Evolutionary conservation across 2,329 filamentous ascomycete species (phyloP), one percentile per base, ranked within the genome.

Genomic region (Aspergillus piperis): DNA sequence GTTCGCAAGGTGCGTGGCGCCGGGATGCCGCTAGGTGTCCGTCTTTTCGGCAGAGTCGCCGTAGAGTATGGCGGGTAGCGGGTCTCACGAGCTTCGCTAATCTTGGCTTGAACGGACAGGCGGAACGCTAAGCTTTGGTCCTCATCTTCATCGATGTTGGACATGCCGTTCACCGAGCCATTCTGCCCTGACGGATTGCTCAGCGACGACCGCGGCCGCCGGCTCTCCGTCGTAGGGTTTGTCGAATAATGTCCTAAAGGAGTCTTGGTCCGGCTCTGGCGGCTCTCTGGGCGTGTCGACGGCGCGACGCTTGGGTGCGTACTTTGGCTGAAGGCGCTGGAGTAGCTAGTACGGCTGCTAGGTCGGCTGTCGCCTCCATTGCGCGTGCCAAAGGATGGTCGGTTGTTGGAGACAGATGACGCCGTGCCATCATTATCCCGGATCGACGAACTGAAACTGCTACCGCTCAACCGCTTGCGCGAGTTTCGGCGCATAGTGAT

Each of bases 191-290:
- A 70, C 21, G 77, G 76, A 63, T 85, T 87, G 57, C 88, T 86
- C 65, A 93, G 80, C 13, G 90, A 92, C 53, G 88, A 91, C 53
- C 89, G 83, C 17, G 90, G 88, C 56, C 90, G 85, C 25, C 85
- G 75, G 64, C 80, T 74, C 70, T 82, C 75, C 23, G 78, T 76
- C 62, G 79, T 79, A 53, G 81, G 77, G 59, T 80, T 77, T 58
- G 74, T 77, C 57, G 78, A 77, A 70, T 83, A 83, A 66, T 84
- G 80, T 27, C 81, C 86, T 56, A 91, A 77, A 1, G 90, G 87
- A 11, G 89, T 90, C 62, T 88, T 84, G 8, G 84, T 78, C 15
- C 87, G 73, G 64, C 88, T 90, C 39, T 86, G 81, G 53, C 89
- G 85, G 68, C 88, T 90, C 65, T 85, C 82, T 8, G 89, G 87